phyloP scores from a whole-genome alignment of 139 green algal species.

The Closterium sp. region DNA sequence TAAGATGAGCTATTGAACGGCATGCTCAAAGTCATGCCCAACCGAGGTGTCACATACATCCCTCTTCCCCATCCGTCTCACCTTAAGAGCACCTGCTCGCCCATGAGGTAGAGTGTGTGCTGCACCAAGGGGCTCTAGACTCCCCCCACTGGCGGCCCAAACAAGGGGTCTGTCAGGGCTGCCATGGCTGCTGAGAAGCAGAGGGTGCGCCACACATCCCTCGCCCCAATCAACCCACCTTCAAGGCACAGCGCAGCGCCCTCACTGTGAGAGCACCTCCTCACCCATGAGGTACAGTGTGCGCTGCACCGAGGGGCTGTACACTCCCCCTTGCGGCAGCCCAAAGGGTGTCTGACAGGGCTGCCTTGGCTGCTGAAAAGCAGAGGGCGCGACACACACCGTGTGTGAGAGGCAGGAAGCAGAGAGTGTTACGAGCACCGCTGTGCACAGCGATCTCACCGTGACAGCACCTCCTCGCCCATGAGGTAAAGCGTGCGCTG shows the following conservation, averaged over 20 bases:
- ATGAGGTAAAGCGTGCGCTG: slow-evolving; percentile 92
- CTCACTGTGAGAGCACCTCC: slow-evolving; percentile 51
- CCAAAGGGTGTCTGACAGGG: slow-evolving; percentile 69
- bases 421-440: no score
- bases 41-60: no score
- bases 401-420: no score
- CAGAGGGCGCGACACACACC: no score
- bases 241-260: no score
- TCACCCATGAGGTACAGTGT: slow-evolving; percentile 87
- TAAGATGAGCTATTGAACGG: neutral
- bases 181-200: neutral
- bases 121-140: slow-evolving; percentile 89
- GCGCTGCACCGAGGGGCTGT: slow-evolving; percentile 87
- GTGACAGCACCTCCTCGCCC: slow-evolving; percentile 60
- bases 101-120: slow-evolving; percentile 90
- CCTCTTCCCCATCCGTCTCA: neutral
- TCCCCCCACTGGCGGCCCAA: slow-evolving; percentile 73
- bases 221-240: no score
- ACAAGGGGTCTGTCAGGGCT: slow-evolving; percentile 68
- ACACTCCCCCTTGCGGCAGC: slow-evolving; percentile 76
- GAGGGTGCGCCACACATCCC: no score
- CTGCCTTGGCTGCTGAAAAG: slow-evolving; percentile 25
- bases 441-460: neutral
- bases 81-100: slow-evolving; percentile 52
- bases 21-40: no score